Percentiles rank a stretch among this genome's conserved stretches.
phyloP scores from a whole-genome alignment of 164 flowering plant species.

The Pachysandra terminalis region DNA sequence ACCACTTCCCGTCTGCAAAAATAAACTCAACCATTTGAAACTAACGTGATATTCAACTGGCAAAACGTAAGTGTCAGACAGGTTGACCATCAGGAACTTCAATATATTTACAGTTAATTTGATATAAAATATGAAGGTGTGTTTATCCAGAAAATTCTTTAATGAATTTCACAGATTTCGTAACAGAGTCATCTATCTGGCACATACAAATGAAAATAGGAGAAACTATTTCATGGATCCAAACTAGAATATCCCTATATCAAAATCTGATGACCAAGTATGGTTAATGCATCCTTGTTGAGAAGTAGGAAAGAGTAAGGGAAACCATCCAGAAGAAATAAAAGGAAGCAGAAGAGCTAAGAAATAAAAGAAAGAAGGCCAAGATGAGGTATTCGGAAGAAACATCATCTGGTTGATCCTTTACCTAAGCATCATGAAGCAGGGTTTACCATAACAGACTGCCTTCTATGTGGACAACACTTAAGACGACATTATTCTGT shows the following conservation, averaged over 20 bases:
- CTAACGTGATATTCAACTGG: neutral
- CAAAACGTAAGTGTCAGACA: neutral
- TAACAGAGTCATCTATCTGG: neutral
- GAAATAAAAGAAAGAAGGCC: neutral
- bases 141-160: neutral
- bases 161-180: neutral
- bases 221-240: neutral
- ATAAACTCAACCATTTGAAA: conserved; percentile 4
- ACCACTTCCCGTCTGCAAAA: conserved; percentile 94
- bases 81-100: neutral
- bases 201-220: neutral
- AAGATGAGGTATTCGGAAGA: neutral
- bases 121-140: neutral
- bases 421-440: neutral
- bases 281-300: neutral
- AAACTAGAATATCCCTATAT: neutral
- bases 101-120: neutral
- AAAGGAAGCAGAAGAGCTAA: neutral
- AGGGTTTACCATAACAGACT: neutral
- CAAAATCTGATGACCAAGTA: neutral
- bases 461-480: neutral
- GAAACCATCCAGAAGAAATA: neutral
- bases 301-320: neutral
- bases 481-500: neutral
- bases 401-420: neutral